Base-by-base conservation (phyloP, 2,329 filamentous ascomycete genomes). In the Aspergillus sp. region DNA sequence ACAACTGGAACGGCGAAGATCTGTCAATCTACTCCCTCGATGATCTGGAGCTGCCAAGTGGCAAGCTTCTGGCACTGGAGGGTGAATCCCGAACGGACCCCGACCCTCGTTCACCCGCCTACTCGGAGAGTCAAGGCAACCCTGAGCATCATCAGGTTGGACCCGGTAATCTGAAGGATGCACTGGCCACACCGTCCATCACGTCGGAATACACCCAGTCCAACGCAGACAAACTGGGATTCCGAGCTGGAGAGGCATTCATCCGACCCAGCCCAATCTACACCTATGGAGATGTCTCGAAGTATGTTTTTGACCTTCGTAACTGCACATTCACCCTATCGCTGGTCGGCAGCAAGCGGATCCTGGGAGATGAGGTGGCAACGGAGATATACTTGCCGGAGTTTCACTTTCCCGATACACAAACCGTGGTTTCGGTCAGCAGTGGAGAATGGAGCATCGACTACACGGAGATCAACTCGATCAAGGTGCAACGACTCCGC, bases 1-100 rank as follows among this genome's bases (percentile, higher is more conserved):
- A 99, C 70, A 87, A 92, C 66, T 99, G 95, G 95, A 99, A 99
- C 67, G 95, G 95, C 50, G 95, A 99, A 75, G 95, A 99, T 73
- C 78, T 99, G 36, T 97, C 93, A 5, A 95, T 99, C 57, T 90
- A 88, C 72, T 97, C 92, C 0, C 68, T 86, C 5, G 93, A 99
- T 72, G 96, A 99, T 75, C 88, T 87, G 32, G 78, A 83, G 52
- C 75, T 88, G 1, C 75, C 77, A 42, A 72, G 70, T 52, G 67
- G 71, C 19, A 70, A 72, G 42, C 61, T 62, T 58, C 50, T 65
- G 62, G 50, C 69, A 58, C 42, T 74, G 66, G 59, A 77, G 69
- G 78, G 60, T 76, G 77, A 66, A 63, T 83, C 72, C 23, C 67
- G 63, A 51, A 62, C 67, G 21, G 73, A 73, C 42, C 54, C 75